Evolutionary conservation across 163 green algal genomes (phyloP).

Genomic region (Scenedesmus sp.): DNA sequence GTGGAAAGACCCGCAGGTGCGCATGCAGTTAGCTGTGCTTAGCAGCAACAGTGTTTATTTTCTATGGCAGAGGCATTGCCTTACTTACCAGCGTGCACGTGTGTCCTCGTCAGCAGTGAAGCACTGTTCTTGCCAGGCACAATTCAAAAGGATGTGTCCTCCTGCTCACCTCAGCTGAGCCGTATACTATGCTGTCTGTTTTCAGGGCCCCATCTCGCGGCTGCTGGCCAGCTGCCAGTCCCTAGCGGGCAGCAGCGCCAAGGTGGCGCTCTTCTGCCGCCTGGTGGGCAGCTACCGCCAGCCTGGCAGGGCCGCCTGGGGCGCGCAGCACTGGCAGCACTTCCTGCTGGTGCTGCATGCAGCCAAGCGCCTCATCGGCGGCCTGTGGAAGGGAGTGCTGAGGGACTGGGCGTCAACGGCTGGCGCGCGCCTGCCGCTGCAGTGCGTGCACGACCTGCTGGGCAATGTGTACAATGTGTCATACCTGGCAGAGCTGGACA

Average conservation of each 20-base stretch:
- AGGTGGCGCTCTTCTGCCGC: constrained; percentile 42
- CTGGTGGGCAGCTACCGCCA: constrained; percentile 9
- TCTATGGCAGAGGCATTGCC: not conserved
- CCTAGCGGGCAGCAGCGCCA: not conserved
- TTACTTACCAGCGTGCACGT: not conserved
- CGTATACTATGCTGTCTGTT: not conserved
- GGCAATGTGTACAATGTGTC: constrained; percentile 58
- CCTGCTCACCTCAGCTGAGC: not conserved
- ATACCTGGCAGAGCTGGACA: constrained; percentile 27
- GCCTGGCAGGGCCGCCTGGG: not conserved
- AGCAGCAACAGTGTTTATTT: no score
- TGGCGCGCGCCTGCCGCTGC: constrained; percentile 51
- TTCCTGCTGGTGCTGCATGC: constrained; percentile 48
- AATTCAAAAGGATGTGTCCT: no score
- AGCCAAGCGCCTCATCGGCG: constrained; percentile 33
- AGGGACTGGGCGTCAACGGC: constrained; percentile 19
- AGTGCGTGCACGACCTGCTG: constrained; percentile 57
- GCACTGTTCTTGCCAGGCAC: no score
- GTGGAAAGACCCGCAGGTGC: constrained; percentile 42
- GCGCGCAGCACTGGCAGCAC: constrained; percentile 32
- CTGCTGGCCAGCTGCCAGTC: constrained; percentile 43
- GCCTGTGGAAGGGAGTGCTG: constrained; percentile 41
- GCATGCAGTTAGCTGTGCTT: not conserved
- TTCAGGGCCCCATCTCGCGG: constrained; percentile 43
- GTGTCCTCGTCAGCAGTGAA: not conserved